A percentile compares a stretch with the other conserved stretches of the same genome.
phyloP scores from a whole-genome alignment of 805 yeast genomes.

The Hanseniaspora pseudoguilliermondii region DNA sequence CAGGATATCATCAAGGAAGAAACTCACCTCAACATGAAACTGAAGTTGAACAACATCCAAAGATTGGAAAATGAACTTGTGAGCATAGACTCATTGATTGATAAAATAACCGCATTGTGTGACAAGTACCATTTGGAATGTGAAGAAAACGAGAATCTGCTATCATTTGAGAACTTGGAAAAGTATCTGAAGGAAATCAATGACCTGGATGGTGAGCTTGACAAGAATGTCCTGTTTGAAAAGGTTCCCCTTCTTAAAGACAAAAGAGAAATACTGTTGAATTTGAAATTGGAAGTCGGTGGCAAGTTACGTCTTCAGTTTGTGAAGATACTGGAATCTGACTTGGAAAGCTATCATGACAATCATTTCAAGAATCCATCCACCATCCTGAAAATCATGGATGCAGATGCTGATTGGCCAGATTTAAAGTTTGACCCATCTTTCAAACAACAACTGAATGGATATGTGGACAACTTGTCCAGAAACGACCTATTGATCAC shows the following conservation, averaged over 20 bases:
- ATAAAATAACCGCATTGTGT: constrained; percentile 33
- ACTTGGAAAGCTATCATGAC: constrained; percentile 47
- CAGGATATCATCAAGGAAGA: constrained; percentile 30
- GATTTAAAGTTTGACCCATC: constrained; percentile 31
- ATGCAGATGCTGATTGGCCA: constrained; percentile 24
- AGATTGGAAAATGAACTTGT: constrained; percentile 35
- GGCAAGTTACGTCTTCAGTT: constrained; percentile 51
- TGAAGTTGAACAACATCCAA: not conserved
- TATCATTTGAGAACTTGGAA: constrained; percentile 15
- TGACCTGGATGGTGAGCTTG: constrained; percentile 35
- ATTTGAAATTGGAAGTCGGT: constrained; percentile 53
- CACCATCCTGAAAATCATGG: constrained; percentile 40
- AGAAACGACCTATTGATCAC: constrained; percentile 48
- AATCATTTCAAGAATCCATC: constrained; percentile 18
- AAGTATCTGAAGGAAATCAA: constrained; percentile 47
- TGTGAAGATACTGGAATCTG: constrained; percentile 42
- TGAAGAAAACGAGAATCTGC: constrained; percentile 32
- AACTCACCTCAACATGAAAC: not conserved
- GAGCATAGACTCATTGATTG: constrained; percentile 35
- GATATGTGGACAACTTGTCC: constrained; percentile 42
- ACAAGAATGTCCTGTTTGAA: constrained; percentile 25
- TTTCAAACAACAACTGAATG: constrained; percentile 34
- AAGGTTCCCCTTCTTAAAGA: constrained; percentile 24
- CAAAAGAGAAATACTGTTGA: constrained; percentile 40
- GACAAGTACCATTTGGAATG: constrained; percentile 15